Evolutionary conservation across 2,329 filamentous ascomycete genomes (phyloP).

Genomic region (Phyllosticta citribraziliensis): DNA sequence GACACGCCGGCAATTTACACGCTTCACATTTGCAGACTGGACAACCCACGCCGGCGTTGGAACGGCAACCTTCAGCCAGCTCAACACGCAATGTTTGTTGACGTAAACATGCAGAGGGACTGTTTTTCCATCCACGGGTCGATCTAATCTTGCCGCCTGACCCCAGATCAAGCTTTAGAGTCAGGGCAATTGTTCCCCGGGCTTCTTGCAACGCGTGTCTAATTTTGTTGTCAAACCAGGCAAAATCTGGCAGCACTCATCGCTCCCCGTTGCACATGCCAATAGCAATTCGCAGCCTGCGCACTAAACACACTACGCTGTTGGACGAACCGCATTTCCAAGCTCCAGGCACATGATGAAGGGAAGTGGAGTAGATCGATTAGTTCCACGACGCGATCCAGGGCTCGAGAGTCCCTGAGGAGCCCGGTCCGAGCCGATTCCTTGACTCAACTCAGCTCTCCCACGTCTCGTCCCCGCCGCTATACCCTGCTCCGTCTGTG

Average conservation of each 20-base stretch:
- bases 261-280: not conserved
- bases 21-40: not conserved
- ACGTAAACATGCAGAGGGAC: not conserved
- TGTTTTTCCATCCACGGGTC: not conserved
- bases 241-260: not conserved
- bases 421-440: not conserved
- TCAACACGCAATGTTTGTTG: not conserved
- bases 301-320: not conserved
- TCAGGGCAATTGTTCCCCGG: not conserved
- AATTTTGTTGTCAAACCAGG: not conserved
- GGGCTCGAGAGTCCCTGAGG: not conserved
- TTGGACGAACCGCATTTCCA: not conserved
- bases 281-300: not conserved
- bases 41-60: not conserved
- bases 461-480: not conserved
- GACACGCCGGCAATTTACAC: not conserved
- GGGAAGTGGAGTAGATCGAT: not conserved
- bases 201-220: not conserved
- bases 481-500: not conserved
- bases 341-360: not conserved
- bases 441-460: not conserved
- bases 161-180: not conserved
- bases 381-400: not conserved
- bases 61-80: not conserved
- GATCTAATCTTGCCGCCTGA: not conserved